Percentiles rank a stretch among this genome's conserved stretches.
Conservation (phyloP, 129 eudicot genomes). For the Saussurea involucrata region DNA sequence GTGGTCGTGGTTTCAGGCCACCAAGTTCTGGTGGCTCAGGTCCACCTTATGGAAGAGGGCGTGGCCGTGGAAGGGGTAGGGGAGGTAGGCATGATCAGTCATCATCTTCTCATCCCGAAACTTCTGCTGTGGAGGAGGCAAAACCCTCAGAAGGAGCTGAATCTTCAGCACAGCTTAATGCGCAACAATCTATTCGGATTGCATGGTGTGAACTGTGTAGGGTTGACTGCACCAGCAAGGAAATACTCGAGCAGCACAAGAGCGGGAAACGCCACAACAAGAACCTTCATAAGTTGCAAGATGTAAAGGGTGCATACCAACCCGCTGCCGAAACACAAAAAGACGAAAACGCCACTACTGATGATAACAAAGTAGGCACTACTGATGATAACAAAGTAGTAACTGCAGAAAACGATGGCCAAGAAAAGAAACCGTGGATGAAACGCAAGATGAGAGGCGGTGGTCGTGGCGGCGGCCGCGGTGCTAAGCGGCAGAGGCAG, state of each 20-base stretch:
- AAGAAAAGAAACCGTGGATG: slow-evolving; percentile 22
- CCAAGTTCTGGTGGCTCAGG: slow-evolving; percentile 9
- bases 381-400: slow-evolving; percentile 17
- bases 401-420: neutral
- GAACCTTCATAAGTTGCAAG: slow-evolving; percentile 33
- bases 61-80: slow-evolving; percentile 42
- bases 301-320: slow-evolving; percentile 2
- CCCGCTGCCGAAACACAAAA: slow-evolving; percentile 4
- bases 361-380: slow-evolving; percentile 7
- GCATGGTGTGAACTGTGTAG: slow-evolving; percentile 55
- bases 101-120: slow-evolving; percentile 30
- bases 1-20: slow-evolving; percentile 31
- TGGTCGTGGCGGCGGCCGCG: slow-evolving; percentile 26
- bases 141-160: slow-evolving; percentile 11
- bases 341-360: slow-evolving; percentile 6
- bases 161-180: slow-evolving; percentile 25
- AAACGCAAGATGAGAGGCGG: slow-evolving; percentile 45
- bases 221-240: slow-evolving; percentile 46
- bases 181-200: slow-evolving; percentile 16
- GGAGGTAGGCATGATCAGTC: slow-evolving; percentile 16
- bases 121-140: slow-evolving; percentile 2
- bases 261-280: slow-evolving; percentile 49
- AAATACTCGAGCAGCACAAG: slow-evolving; percentile 48
- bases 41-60: slow-evolving; percentile 28
- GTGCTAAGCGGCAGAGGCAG: slow-evolving; percentile 35